Percentiles rank a stretch among this genome's conserved stretches.
Conservation (phyloP, 441 rosid species). For the Brassica balearica region DNA sequence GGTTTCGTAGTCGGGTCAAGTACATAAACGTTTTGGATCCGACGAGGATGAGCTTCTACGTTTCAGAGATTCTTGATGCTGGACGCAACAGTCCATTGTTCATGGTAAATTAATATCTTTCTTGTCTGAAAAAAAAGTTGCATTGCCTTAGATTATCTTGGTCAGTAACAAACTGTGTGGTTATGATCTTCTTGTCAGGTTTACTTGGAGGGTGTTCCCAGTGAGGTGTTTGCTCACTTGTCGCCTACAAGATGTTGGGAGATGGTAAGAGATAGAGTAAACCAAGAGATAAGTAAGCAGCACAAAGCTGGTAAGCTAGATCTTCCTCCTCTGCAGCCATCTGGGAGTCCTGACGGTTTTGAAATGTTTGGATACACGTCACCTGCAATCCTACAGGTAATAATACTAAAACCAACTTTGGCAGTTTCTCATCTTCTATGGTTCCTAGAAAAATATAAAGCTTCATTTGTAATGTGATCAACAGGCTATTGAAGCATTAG, state of each 20-base stretch:
- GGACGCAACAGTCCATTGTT: conserved; percentile 80
- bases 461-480: conserved; percentile 18
- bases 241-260: conserved; percentile 98
- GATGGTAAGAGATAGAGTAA: conserved; percentile 95
- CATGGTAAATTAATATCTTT: conserved; percentile 64
- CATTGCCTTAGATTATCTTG: conserved; percentile 11
- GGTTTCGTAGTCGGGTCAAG: conserved; percentile 89
- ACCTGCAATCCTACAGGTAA: conserved; percentile 95
- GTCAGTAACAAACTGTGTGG: conserved; percentile 17
- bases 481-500: conserved; percentile 96
- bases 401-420: not conserved
- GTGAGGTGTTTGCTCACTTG: conserved; percentile 87
- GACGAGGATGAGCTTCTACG: conserved; percentile 70
- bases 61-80: conserved; percentile 93
- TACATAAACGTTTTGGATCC: conserved; percentile 89
- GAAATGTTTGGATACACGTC: conserved; percentile 98
- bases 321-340: conserved; percentile 96
- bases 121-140: not conserved
- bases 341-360: conserved; percentile 96
- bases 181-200: conserved; percentile 63
- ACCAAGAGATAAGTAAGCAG: conserved; percentile 88
- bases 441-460: conserved; percentile 7
- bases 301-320: conserved; percentile 78
- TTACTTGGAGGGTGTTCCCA: conserved; percentile 73
- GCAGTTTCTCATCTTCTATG: conserved; percentile 6